These are phyloP conservation scores for Cyphellophora attinorum DNA, from an alignment of 2,329 filamentous ascomycete species.

Conservation along the genomic window DNA sequence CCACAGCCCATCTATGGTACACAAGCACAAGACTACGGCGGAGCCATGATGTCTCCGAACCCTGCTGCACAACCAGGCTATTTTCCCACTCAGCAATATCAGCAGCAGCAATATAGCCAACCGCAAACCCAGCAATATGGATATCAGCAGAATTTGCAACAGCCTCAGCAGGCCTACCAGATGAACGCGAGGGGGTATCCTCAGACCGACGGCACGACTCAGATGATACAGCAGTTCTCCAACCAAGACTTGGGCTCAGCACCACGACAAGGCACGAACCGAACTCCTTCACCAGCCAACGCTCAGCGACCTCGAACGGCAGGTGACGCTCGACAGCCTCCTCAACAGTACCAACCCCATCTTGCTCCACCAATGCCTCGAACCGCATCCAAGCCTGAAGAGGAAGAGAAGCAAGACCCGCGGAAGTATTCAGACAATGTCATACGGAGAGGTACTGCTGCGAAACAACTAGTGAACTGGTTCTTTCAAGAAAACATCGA, in stretches of 20 bases:
- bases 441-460: conserved; percentile 59
- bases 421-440: conserved; percentile 85
- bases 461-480: conserved; percentile 56
- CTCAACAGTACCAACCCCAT: conserved; percentile 51
- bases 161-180: conserved; percentile 42
- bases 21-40: conserved; percentile 52
- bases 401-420: conserved; percentile 68
- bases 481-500: conserved; percentile 99
- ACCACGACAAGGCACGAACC: conserved; percentile 59
- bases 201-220: conserved; percentile 75
- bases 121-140: conserved; percentile 34
- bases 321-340: conserved; percentile 52
- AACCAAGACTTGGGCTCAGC: conserved; percentile 82
- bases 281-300: conserved; percentile 55
- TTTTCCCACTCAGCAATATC: conserved; percentile 54
- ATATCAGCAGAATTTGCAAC: conserved; percentile 42
- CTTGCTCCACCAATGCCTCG: conserved; percentile 58
- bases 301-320: conserved; percentile 72
- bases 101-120: conserved; percentile 39
- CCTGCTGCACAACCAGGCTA: conserved; percentile 40
- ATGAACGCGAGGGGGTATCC: conserved; percentile 25
- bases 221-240: conserved; percentile 89
- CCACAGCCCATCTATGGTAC: conserved; percentile 74
- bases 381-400: conserved; percentile 47
- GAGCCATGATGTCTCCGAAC: conserved; percentile 30